These are phyloP conservation scores for Polychaeton citri DNA, from an alignment of 2,329 filamentous ascomycete genomes.

Conservation along the genomic window DNA sequence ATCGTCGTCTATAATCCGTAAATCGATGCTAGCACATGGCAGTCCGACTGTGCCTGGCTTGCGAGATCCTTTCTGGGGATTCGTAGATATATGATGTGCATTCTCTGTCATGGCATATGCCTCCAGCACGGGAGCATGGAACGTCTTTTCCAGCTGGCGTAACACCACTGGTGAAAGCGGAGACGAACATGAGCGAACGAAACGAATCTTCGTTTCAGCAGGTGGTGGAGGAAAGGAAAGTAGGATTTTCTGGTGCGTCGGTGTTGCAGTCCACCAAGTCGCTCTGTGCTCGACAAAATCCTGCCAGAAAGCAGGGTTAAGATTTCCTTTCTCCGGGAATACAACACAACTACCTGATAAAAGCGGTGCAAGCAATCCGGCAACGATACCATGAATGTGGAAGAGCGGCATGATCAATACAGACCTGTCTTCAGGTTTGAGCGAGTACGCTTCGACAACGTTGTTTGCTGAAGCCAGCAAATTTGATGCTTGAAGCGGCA, in stretches of 20 bases:
- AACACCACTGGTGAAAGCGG: too few species aligned
- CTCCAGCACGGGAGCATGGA: slow-evolving; percentile 70
- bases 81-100: slow-evolving; percentile 70
- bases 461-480: slow-evolving; percentile 73
- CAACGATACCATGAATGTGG: too few species aligned
- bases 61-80: slow-evolving; percentile 51
- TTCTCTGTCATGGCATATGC: slow-evolving; percentile 91
- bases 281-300: too few species aligned
- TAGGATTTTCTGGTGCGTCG: too few species aligned
- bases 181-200: too few species aligned
- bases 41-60: slow-evolving; percentile 73
- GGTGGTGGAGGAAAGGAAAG: too few species aligned
- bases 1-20: slow-evolving; percentile 60
- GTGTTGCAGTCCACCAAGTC: too few species aligned
- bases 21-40: slow-evolving; percentile 70
- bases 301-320: too few species aligned
- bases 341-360: too few species aligned
- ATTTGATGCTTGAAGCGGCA: slow-evolving; percentile 70
- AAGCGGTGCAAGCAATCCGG: too few species aligned
- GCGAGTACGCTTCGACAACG: slow-evolving; percentile 63
- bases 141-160: slow-evolving; percentile 65
- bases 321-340: too few species aligned
- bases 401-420: slow-evolving; percentile 88
- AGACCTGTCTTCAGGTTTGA: slow-evolving; percentile 59
- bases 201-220: too few species aligned